Evolutionary conservation across 129 eudicot species (phyloP).

Genomic region (Erigeron canadensis): DNA sequence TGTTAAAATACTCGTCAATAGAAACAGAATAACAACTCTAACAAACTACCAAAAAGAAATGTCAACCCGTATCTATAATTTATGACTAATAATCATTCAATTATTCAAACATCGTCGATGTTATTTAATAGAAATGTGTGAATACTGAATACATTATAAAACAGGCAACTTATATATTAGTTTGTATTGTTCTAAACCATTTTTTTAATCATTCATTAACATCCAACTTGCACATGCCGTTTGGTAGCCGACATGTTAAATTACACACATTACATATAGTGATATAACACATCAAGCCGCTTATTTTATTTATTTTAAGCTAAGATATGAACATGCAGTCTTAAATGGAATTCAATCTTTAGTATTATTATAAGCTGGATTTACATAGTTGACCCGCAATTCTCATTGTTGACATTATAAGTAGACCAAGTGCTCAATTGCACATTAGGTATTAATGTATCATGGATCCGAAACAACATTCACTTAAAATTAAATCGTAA

Average conservation of each 20-base stretch:
- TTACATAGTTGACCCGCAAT: neutral
- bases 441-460: too few species aligned
- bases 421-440: too few species aligned
- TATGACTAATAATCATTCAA: too few species aligned
- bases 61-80: too few species aligned
- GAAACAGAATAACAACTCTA: neutral
- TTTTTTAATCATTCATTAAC: constrained; percentile 14
- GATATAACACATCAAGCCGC: constrained; percentile 11
- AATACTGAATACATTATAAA: too few species aligned
- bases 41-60: too few species aligned
- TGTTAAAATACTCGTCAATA: neutral
- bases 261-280: too few species aligned
- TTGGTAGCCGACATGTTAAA: constrained; percentile 29
- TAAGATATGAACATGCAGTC: constrained; percentile 9
- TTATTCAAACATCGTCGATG: too few species aligned
- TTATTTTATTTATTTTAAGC: neutral
- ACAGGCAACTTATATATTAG: too few species aligned
- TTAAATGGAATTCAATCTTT: neutral
- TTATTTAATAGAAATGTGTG: neutral
- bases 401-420: neutral
- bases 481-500: neutral
- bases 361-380: neutral
- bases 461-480: neutral
- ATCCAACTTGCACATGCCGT: constrained; percentile 22
- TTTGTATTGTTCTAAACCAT: neutral